Base-by-base conservation (phyloP, 352 stramenopile genomes). In the Phytophthora cactorum region DNA sequence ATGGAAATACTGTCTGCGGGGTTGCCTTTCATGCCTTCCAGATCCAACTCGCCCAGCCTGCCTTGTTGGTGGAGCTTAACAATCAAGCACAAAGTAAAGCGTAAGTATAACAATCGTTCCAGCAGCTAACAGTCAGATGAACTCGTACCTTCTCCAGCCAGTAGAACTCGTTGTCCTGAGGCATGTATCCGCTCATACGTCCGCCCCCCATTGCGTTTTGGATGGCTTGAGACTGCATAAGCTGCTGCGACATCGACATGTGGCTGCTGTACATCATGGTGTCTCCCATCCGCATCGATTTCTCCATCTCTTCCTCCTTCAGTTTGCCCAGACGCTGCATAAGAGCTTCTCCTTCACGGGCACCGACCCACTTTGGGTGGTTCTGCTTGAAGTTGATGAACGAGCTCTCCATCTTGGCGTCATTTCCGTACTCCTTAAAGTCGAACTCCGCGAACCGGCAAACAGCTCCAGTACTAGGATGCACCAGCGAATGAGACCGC, bases 381-480 rank as follows among this genome's bases (percentile, higher is more conserved):
- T 96, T 95, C 55, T 93, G 87, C 68, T 98, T 98, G 73, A 99
- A 99, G 56, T 94, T 99, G 54, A 99, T 90, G 68, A 99, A 98
- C 43, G 89, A 98, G 44, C 97, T 98, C 72, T 99, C 96, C 93
- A 99, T 98, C 79, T 99, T 99, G 17, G 72, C 58, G 55, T 96
- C 91, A 68, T 98, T 91, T 25, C 86, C 82, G 70, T 98, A 99
- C 44, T 86, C 82, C 58, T 98, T 96, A 71, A 99, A 99, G 73
- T 99, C 96, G 76, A 99, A 99, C 50, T 97, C 95, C 32, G 91
- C 88, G 63, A 93, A 96, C 29, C 96, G 96, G 75, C 97, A 99
- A 10, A 99, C 92, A 27, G 98, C 90, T 22, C 97, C 97, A 17
- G 96, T 86, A 55, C 96, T 93, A 3, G 96, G 84, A 14, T 99